phyloP scores from a whole-genome alignment of 106 monocot genomes.

The Allium fistulosum region DNA sequence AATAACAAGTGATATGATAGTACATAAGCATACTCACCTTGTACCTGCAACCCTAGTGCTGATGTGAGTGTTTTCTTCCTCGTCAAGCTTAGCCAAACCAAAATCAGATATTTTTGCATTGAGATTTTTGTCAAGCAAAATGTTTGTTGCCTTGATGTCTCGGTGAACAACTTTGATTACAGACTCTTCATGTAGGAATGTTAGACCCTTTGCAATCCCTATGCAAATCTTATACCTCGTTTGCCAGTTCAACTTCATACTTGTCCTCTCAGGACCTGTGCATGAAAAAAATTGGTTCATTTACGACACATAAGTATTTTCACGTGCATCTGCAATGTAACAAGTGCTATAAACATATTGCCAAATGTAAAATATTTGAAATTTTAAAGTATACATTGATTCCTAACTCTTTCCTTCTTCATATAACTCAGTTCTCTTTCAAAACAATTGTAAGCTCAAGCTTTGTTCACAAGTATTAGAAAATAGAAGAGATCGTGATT shows the following conservation, averaged over 20 bases:
- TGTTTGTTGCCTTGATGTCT: slow-evolving; percentile 42
- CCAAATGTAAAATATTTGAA: not conserved
- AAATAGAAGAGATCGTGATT: no score
- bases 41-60: slow-evolving; percentile 52
- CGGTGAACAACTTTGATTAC: slow-evolving; percentile 38
- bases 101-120: slow-evolving; percentile 55
- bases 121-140: slow-evolving; percentile 39
- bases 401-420: no score
- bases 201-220: slow-evolving; percentile 42
- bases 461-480: no score
- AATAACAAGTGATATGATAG: not conserved
- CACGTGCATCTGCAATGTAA: no score
- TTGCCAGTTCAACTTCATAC: slow-evolving; percentile 31
- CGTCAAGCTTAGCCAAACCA: slow-evolving; percentile 43
- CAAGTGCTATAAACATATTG: no score
- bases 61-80: slow-evolving; percentile 32
- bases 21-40: slow-evolving; percentile 15
- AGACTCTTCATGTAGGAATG: slow-evolving; percentile 46
- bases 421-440: no score
- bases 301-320: no score
- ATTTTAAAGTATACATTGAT: no score
- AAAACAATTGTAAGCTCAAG: no score
- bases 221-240: slow-evolving; percentile 41
- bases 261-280: slow-evolving; percentile 18
- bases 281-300: not conserved